Base-by-base conservation (phyloP, 2,329 filamentous ascomycete species). In the Fusarium paranaense region DNA sequence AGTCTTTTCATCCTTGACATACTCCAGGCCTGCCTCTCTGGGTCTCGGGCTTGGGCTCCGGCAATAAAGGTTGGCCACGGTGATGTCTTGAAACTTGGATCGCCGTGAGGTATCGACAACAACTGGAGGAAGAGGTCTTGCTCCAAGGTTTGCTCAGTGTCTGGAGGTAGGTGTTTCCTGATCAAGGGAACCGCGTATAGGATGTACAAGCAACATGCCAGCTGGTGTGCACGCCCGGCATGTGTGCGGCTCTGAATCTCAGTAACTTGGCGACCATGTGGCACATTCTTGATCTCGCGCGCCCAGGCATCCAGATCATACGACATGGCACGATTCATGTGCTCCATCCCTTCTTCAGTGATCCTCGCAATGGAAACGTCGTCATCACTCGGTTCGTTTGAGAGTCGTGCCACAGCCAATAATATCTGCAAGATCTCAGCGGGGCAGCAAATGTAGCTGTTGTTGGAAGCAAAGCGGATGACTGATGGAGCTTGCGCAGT, bases 21-120 rank as follows among this genome's bases (percentile, higher is more conserved):
- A 3, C 66, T 62, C 66, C 56, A 69, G 8, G 56, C 45, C 20
- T 67, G 66, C 5, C 54, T 57, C 13, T 22, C 25, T 3, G 5
- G 11, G 22, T 67, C 64, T 4, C 64, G 47, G 0, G 66, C 37
- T 42, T 69, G 66, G 14, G 66, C 66, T 8, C 66, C 66, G 7
- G 66, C 66, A 1, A 69, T 60, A 20, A 69, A 69, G 0, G 66
- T 69, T 10, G 64, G 66, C 66, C 66, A 69, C 37, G 66, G 66
- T 1, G 66, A 67, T 6, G 66, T 69, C 56, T 69, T 69, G 64
- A 69, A 69, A 20, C 66, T 69, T 6, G 66, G 66, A 3, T 69
- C 66, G 9, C 58, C 38, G 2, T 69, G 64, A 3, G 64, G 38
- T 18, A 69, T 62, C 0, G 65, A 25, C 1, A 27, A 14, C 6